A percentile compares a stretch with the other conserved stretches of the same genome.
Conservation (phyloP, 148 eudicot species). For the Camellia japonica region DNA sequence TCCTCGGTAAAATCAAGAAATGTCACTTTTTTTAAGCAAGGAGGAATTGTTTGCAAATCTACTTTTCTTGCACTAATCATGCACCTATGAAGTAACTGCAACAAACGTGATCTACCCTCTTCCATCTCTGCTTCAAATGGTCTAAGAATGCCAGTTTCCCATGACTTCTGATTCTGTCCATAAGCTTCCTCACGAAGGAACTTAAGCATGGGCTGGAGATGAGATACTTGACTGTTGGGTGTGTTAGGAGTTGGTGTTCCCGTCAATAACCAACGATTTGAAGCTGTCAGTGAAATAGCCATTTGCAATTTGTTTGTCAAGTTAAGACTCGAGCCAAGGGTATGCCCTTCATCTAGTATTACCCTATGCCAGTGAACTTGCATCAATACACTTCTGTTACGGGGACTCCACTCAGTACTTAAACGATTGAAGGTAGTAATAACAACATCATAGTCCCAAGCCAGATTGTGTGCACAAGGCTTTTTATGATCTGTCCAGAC, state of each 20-base stretch:
- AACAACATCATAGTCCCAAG: constrained; percentile 97
- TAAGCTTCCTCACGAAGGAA: constrained; percentile 87
- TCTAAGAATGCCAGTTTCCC: constrained; percentile 81
- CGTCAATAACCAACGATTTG: constrained; percentile 91
- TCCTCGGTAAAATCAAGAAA: constrained; percentile 67
- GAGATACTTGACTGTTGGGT: constrained; percentile 80
- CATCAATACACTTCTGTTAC: constrained; percentile 69
- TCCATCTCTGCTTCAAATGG: constrained; percentile 94
- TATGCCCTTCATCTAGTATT: constrained; percentile 94
- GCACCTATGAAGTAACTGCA: constrained; percentile 80
- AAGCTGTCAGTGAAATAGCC: constrained; percentile 70
- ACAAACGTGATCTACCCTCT: constrained; percentile 77
- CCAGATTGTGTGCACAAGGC: constrained; percentile 78
- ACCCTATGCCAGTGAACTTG: constrained; percentile 93
- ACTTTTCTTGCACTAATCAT: constrained; percentile 95
- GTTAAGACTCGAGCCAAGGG: constrained; percentile 85
- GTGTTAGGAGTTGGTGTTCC: constrained; percentile 98
- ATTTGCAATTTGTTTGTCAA: constrained; percentile 92
- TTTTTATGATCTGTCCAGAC: constrained; percentile 73
- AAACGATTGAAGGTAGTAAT: constrained; percentile 83
- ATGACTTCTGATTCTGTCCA: constrained; percentile 71
- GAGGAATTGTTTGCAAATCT: constrained; percentile 81
- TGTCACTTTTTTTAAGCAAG: constrained; percentile 74
- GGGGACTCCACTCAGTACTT: constrained; percentile 90
- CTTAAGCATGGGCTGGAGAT: constrained; percentile 86